Evolutionary conservation across 2,329 filamentous ascomycete genomes (phyloP), one percentile per base, ranked within the genome.

Genomic region (Venturia carpophila): DNA sequence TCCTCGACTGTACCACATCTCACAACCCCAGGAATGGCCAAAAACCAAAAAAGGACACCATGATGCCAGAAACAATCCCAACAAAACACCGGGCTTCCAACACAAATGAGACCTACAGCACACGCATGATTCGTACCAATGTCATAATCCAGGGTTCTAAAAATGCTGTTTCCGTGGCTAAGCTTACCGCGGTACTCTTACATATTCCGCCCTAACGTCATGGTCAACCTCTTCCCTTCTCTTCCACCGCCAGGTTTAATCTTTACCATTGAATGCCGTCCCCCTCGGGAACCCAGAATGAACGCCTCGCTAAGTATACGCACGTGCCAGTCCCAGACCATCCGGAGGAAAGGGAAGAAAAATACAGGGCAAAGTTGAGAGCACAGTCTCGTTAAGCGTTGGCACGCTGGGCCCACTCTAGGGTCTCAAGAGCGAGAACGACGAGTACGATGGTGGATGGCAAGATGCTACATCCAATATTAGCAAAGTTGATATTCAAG

Each of bases 401-500:
- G 13, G 61, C 61, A 10, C 34, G 30, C 19, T 63, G 61, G 1
- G 92, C 90, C 93, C 93, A 97, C 73, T 96, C 90, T 5, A 97
- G 87, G 1, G 94, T 92, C 75, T 97, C 92, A 62, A 99, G 81
- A 24, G 93, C 94, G 73, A 90, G 84, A 84, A 97, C 89, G 64
- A 99, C 94, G 55, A 97, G 83, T 43, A 95, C 73, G 52, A 99
- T 83, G 1, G 94, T 99, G 47, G 91, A 96, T 1, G 94, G 94
- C 62, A 99, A 83, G 70, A 99, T 97, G 87, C 88, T 91, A 68
- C 9, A 43, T n/a, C 19, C 13, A n/a, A 19, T 17, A 30, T 60
- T 60, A 56, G 47, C 52, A 42, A 37, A 21, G 4, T 37, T 34
- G 11, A 30, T 13, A 41, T 19, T 24, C 13, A 37, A 13, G 17